Percentiles rank a stretch among this genome's conserved stretches.
These are phyloP conservation scores for Nematocida sp. DNA, from an alignment of 371 early-diverging fungal species.

Conservation along the genomic window DNA sequence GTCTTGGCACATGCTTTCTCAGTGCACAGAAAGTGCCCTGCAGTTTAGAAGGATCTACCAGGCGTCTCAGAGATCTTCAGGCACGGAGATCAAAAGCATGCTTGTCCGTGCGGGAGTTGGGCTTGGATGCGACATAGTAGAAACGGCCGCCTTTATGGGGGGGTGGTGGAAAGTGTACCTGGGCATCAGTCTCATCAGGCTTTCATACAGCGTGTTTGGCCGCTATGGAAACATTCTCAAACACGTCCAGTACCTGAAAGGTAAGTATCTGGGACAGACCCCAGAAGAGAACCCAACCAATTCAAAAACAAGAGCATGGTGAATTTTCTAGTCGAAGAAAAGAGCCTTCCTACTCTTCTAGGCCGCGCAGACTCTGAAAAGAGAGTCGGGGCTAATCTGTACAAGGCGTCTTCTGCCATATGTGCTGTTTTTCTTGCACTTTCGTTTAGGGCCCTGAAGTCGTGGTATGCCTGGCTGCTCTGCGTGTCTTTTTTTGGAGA, in stretches of 20 bases:
- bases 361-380: too few relatives aligned
- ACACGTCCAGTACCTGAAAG: background rate
- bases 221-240: conserved; percentile 7
- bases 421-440: background rate
- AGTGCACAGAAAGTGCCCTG: background rate
- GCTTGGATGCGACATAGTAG: background rate
- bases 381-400: background rate
- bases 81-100: conserved; percentile 1
- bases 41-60: background rate
- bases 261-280: background rate
- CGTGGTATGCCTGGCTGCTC: background rate
- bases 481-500: background rate
- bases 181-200: background rate
- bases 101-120: background rate
- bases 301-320: too few relatives aligned
- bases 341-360: too few relatives aligned
- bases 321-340: too few relatives aligned
- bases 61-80: background rate
- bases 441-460: too few relatives aligned
- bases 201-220: background rate
- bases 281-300: background rate
- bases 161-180: conserved; percentile 22
- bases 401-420: background rate
- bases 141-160: conserved; percentile 1
- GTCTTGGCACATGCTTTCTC: background rate